Conservation (phyloP, 257 asterid genomes). For the Gynochthodes officinalis region DNA sequence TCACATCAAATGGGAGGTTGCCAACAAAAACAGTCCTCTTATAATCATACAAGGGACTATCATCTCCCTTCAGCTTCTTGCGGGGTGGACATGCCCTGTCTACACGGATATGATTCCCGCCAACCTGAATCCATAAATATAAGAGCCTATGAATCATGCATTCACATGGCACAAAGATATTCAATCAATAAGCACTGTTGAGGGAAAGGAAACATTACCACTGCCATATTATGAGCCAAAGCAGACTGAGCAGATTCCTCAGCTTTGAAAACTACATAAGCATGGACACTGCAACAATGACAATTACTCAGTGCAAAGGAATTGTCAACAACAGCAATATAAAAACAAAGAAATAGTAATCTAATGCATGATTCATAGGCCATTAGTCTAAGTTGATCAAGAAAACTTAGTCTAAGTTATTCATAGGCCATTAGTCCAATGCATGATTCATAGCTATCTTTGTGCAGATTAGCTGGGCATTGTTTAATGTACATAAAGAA, state of each 20-base stretch:
- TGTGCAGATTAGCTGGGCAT: neutral
- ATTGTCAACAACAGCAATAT: conserved; percentile 9
- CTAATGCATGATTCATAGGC: neutral
- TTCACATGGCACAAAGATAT: conserved; percentile 1
- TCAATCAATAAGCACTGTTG: neutral
- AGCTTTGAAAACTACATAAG: conserved; percentile 76
- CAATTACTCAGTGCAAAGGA: neutral
- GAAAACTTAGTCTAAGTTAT: neutral
- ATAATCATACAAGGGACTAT: conserved; percentile 58
- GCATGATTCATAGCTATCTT: neutral
- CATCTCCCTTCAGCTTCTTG: conserved; percentile 83
- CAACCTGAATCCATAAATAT: conserved; percentile 47
- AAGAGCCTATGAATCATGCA: neutral
- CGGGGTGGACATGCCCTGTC: conserved; percentile 99
- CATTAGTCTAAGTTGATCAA: neutral
- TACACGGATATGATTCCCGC: conserved; percentile 91
- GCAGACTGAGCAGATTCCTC: conserved; percentile 91
- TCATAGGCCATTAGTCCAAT: neutral
- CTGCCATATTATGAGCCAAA: conserved; percentile 84
- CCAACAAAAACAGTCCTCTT: conserved; percentile 86
- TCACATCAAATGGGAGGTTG: conserved; percentile 94
- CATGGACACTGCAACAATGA: conserved; percentile 69
- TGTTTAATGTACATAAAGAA: neutral
- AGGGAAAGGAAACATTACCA: conserved; percentile 49
- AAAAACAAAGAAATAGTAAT: conserved; percentile 3